phyloP scores from a whole-genome alignment of 176 grass and related monocot species.

The Zea luxurians region DNA sequence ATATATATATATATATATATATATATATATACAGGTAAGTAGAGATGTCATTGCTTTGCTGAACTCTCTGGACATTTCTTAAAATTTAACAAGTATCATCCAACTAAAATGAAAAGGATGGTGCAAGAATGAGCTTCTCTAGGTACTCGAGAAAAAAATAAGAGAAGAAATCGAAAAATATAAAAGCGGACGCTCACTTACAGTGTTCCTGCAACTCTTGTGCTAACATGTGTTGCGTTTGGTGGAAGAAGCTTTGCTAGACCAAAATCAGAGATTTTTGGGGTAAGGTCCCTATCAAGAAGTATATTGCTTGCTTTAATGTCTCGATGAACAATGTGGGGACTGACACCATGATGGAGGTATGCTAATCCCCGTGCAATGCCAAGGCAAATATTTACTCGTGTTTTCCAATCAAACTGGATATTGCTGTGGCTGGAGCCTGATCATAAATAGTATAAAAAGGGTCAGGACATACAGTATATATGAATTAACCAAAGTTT shows the following conservation, averaged over 20 bases:
- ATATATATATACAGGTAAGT: background rate
- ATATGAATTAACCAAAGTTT: background rate
- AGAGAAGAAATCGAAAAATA: background rate
- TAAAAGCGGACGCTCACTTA: conserved; percentile 43
- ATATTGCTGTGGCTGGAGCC: conserved; percentile 62
- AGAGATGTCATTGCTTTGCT: conserved; percentile 11
- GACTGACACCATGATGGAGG: conserved; percentile 63
- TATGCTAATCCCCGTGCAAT: conserved; percentile 60
- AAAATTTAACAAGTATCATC: background rate
- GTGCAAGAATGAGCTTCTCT: conserved; percentile 2
- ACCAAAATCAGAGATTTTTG: conserved; percentile 84
- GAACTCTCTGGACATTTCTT: conserved; percentile 15
- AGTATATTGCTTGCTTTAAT: conserved; percentile 95
- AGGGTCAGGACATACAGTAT: background rate
- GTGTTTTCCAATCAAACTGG: conserved; percentile 64
- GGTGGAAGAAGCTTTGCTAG: conserved; percentile 76
- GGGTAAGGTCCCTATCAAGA: conserved; percentile 65
- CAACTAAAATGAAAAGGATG: conserved; percentile 6
- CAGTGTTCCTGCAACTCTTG: conserved; percentile 82
- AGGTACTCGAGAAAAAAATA: background rate
- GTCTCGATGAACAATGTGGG: conserved; percentile 73
- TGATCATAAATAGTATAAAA: conserved; percentile 24
- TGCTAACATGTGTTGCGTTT: conserved; percentile 72
- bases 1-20: conserved; percentile 21
- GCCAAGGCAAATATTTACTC: conserved; percentile 74